Conservation (phyloP, 495 filamentous ascomycete genomes). For the Achaetomiella virescens region DNA sequence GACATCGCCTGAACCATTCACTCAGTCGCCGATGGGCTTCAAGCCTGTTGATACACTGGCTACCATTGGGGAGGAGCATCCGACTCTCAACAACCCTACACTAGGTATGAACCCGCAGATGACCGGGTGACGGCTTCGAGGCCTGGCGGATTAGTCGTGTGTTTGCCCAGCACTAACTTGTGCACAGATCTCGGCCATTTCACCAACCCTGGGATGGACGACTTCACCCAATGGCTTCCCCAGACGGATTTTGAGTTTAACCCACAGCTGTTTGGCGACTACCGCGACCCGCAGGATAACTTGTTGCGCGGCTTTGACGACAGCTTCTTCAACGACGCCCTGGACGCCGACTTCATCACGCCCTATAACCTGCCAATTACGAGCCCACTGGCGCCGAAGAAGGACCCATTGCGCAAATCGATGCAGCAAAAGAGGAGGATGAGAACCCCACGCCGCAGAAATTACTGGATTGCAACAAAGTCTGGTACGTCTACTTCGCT, state of each 20-base stretch:
- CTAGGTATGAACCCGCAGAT: constrained; percentile 18
- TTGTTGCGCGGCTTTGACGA: constrained; percentile 32
- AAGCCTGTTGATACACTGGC: constrained; percentile 56
- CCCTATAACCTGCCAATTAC: constrained; percentile 62
- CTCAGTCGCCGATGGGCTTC: constrained; percentile 48
- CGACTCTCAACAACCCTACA: constrained; percentile 24
- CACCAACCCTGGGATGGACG: constrained; percentile 23
- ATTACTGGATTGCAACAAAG: constrained; percentile 78
- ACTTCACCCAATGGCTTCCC: constrained; percentile 66
- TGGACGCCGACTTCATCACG: constrained; percentile 69
- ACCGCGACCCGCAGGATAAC: constrained; percentile 83
- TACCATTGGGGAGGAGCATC: constrained; percentile 51
- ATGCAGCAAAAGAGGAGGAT: constrained; percentile 62
- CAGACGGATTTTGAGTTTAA: constrained; percentile 88
- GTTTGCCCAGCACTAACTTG: constrained; percentile 6
- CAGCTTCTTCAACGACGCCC: constrained; percentile 58
- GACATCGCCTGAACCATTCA: constrained; percentile 50
- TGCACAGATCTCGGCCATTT: constrained; percentile 31
- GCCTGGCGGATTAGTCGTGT: too few species aligned
- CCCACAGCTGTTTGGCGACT: constrained; percentile 85
- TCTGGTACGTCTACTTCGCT: constrained; percentile 63
- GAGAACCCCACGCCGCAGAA: constrained; percentile 56
- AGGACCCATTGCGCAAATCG: constrained; percentile 65
- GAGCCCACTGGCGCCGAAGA: constrained; percentile 47
- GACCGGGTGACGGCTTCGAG: too few species aligned